phyloP scores from a whole-genome alignment of 805 yeast species.

The Saccharomycopsis fermentans region DNA sequence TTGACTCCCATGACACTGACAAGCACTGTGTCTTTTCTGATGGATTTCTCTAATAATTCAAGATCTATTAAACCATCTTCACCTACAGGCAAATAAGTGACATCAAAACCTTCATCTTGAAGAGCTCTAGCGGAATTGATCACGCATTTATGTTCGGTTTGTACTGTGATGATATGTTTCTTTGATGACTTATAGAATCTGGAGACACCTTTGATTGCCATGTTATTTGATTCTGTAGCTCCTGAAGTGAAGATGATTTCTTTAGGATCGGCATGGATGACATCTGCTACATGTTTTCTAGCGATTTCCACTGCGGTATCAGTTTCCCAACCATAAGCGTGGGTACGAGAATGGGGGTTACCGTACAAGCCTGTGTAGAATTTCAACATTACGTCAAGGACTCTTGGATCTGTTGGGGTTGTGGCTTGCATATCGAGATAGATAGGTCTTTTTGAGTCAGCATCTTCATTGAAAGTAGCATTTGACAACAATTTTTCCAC shows the following conservation, averaged over 20 bases:
- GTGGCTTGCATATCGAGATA: slow-evolving; percentile 98
- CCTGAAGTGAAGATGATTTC: slow-evolving; percentile 96
- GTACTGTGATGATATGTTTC: slow-evolving; percentile 89
- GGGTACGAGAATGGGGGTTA: slow-evolving; percentile 96
- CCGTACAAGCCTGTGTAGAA: slow-evolving; percentile 92
- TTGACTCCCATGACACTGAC: slow-evolving; percentile 96
- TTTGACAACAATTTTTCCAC: slow-evolving; percentile 9
- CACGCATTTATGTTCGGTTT: slow-evolving; percentile 98
- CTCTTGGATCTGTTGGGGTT: slow-evolving; percentile 96
- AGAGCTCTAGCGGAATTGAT: slow-evolving; percentile 89
- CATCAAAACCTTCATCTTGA: slow-evolving; percentile 95
- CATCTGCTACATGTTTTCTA: slow-evolving; percentile 67
- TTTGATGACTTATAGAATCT: slow-evolving; percentile 84
- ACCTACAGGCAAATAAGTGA: slow-evolving; percentile 82
- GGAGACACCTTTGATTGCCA: slow-evolving; percentile 92
- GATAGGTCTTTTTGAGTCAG: slow-evolving; percentile 74
- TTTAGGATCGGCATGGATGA: slow-evolving; percentile 89
- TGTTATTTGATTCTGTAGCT: slow-evolving; percentile 95
- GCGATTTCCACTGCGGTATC: slow-evolving; percentile 86
- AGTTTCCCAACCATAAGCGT: slow-evolving; percentile 98
- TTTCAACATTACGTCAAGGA: slow-evolving; percentile 75
- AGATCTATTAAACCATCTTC: slow-evolving; percentile 70
- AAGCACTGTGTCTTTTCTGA: slow-evolving; percentile 81
- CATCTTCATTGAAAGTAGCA: slow-evolving; percentile 20
- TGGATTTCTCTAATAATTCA: slow-evolving; percentile 69